A percentile compares a stretch with the other conserved stretches of the same genome.
These are phyloP conservation scores for Coemansia sp. DNA, from an alignment of 371 early-diverging fungal species.

Conservation along the genomic window DNA sequence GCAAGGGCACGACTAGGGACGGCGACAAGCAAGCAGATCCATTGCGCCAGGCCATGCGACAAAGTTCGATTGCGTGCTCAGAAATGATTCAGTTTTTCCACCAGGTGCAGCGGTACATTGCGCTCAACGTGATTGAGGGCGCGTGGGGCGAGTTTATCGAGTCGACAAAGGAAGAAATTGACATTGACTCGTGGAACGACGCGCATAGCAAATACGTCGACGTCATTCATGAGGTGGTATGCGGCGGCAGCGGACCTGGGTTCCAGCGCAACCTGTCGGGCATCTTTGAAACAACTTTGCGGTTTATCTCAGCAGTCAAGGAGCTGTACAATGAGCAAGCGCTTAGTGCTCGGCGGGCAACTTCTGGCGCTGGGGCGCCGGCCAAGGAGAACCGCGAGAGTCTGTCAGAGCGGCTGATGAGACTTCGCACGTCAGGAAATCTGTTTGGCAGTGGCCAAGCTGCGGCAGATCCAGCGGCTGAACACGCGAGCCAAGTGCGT, in stretches of 20 bases:
- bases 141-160: constrained; percentile 81
- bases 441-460: constrained; percentile 48
- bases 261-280: constrained; percentile 51
- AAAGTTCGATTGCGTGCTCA: constrained; percentile 63
- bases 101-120: constrained; percentile 83
- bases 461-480: constrained; percentile 35
- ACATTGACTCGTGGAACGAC: constrained; percentile 70
- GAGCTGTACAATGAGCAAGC: constrained; percentile 54
- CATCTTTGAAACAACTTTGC: constrained; percentile 42
- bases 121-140: constrained; percentile 78
- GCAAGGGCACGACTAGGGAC: constrained; percentile 1
- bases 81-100: constrained; percentile 93
- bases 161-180: constrained; percentile 57
- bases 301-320: constrained; percentile 49
- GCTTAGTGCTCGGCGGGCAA: constrained; percentile 13
- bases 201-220: constrained; percentile 67
- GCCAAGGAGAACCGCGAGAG: constrained; percentile 3
- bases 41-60: constrained; percentile 49
- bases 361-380: not conserved
- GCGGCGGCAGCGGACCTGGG: constrained; percentile 52
- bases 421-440: constrained; percentile 20
- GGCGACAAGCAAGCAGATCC: constrained; percentile 3
- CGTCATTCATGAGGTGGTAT: constrained; percentile 64
- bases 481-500: constrained; percentile 22
- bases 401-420: constrained; percentile 38